phyloP scores from a whole-genome alignment of 1,284 basidiomycete species.

The Vanrija sp. region DNA sequence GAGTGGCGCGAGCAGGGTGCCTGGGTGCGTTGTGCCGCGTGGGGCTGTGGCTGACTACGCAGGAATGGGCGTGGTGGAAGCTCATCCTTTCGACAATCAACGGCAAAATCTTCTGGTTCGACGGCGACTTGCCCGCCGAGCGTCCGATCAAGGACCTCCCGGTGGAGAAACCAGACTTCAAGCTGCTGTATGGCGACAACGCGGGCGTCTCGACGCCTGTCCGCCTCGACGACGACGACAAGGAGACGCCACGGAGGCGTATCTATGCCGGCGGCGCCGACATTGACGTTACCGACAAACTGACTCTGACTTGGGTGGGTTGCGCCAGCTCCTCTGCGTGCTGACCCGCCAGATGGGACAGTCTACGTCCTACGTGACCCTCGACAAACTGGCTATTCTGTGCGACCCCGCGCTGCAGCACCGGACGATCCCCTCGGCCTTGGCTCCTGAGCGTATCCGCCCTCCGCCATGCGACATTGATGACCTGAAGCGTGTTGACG shows the following conservation, averaged over 20 bases:
- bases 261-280: constrained; percentile 24
- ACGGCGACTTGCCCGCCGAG: constrained; percentile 37
- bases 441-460: constrained; percentile 49
- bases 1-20: constrained; percentile 55
- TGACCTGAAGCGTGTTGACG: constrained; percentile 49
- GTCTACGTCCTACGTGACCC: constrained; percentile 51
- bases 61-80: constrained; percentile 49
- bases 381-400: constrained; percentile 51
- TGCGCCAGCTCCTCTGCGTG: neutral
- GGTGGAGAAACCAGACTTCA: constrained; percentile 39
- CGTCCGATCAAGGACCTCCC: constrained; percentile 42
- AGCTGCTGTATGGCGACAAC: constrained; percentile 32
- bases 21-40: constrained; percentile 33
- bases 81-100: constrained; percentile 40
- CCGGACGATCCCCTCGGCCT: constrained; percentile 46
- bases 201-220: neutral
- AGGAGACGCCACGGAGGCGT: constrained; percentile 1
- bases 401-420: constrained; percentile 54
- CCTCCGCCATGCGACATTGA: constrained; percentile 49
- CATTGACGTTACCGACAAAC: constrained; percentile 41
- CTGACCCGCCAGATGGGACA: constrained; percentile 43
- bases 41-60: neutral
- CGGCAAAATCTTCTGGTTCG: constrained; percentile 40
- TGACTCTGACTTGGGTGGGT: constrained; percentile 44
- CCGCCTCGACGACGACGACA: neutral